A percentile compares a stretch with the other conserved stretches of the same genome.
phyloP scores from a whole-genome alignment of 1,284 basidiomycete species.

The Rhodotorula sp. region DNA sequence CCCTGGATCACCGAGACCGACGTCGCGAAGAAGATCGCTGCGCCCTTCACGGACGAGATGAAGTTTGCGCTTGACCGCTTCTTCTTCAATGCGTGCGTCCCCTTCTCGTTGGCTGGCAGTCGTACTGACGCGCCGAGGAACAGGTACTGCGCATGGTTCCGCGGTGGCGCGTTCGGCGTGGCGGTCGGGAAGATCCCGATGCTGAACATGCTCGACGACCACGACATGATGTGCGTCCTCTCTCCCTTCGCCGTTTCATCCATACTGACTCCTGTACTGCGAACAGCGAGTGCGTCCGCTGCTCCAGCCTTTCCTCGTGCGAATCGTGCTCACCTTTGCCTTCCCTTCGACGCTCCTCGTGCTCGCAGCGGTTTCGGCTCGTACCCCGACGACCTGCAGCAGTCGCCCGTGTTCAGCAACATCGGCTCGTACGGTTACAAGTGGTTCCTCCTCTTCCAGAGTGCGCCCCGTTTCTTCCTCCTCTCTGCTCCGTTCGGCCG shows the following conservation, averaged over 20 bases:
- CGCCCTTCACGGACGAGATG: constrained; percentile 69
- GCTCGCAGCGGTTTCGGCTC: constrained; percentile 60
- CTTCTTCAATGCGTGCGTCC: constrained; percentile 63
- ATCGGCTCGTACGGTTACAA: constrained; percentile 61
- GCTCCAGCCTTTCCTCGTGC: no score
- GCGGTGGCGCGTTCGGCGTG: constrained; percentile 77
- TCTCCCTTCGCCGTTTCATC: no score
- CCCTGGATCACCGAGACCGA: constrained; percentile 76
- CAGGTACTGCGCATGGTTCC: constrained; percentile 31
- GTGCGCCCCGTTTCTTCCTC: constrained; percentile 48
- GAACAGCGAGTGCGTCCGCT: background rate
- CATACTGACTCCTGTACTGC: background rate
- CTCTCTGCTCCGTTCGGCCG: background rate
- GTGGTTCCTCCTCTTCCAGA: constrained; percentile 86
- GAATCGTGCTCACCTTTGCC: background rate
- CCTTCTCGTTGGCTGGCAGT: background rate
- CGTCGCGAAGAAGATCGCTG: constrained; percentile 64
- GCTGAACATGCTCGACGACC: constrained; percentile 66
- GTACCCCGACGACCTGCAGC: constrained; percentile 72
- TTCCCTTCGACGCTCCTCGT: background rate
- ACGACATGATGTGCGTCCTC: constrained; percentile 45
- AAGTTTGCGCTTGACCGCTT: constrained; percentile 74
- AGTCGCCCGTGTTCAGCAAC: constrained; percentile 70
- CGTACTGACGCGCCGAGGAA: background rate
- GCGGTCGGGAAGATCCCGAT: constrained; percentile 84